phyloP scores from a whole-genome alignment of 1,284 basidiomycete species.

The Ustilago curta region DNA sequence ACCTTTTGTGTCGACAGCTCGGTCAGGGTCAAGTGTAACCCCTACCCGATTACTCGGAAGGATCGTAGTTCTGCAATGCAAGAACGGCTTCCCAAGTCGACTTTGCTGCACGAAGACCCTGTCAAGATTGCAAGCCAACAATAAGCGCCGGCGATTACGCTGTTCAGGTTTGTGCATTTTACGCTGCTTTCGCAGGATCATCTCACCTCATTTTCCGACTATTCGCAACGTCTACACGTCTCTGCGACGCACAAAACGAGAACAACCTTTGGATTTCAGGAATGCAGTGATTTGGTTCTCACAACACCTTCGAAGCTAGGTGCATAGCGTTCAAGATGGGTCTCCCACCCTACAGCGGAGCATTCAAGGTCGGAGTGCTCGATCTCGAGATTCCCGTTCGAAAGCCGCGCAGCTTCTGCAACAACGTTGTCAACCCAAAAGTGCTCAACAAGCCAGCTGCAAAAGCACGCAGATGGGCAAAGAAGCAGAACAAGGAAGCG shows the following conservation, averaged over 20 bases:
- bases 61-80: background rate
- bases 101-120: background rate
- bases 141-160: background rate
- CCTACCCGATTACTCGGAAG: background rate
- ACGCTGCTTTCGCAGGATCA: too few species aligned
- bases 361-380: slow-evolving; percentile 57
- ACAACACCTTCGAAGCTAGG: background rate
- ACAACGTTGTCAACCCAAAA: slow-evolving; percentile 33
- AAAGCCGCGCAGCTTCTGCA: slow-evolving; percentile 49
- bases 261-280: background rate
- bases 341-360: slow-evolving; percentile 49
- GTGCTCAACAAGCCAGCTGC: slow-evolving; percentile 33
- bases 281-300: background rate
- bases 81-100: background rate
- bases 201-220: too few species aligned
- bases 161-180: too few species aligned
- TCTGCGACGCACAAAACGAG: too few species aligned
- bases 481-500: slow-evolving; percentile 20
- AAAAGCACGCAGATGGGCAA: slow-evolving; percentile 19
- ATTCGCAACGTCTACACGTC: too few species aligned
- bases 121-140: background rate
- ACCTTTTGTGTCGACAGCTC: background rate
- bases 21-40: background rate
- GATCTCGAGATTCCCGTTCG: slow-evolving; percentile 63
- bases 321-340: slow-evolving; percentile 23